Conservation (phyloP, 2,329 filamentous ascomycete genomes). For the Periconia digitata region DNA sequence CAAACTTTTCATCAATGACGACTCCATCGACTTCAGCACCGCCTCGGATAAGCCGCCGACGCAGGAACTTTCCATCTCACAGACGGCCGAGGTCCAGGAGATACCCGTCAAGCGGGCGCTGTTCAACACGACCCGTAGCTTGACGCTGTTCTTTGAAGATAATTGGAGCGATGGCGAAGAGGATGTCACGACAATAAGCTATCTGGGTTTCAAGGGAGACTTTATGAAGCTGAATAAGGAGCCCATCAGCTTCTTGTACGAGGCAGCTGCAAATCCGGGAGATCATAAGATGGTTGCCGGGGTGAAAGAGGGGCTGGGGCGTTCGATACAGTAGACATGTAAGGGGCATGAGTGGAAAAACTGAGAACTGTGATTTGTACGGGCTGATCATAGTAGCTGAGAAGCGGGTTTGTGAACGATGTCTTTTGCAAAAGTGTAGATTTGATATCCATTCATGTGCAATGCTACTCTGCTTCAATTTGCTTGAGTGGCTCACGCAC, state of each 20-base stretch:
- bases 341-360: background rate
- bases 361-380: too few species aligned
- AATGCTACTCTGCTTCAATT: background rate
- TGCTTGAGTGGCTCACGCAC: background rate
- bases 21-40: slow-evolving; percentile 77
- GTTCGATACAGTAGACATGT: background rate
- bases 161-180: slow-evolving; percentile 80
- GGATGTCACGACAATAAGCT: slow-evolving; percentile 76
- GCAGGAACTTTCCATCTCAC: slow-evolving; percentile 76
- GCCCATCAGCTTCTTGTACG: slow-evolving; percentile 85
- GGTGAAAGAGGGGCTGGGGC: slow-evolving; percentile 36
- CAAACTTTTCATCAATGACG: slow-evolving; percentile 85
- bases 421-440: too few species aligned
- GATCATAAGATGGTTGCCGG: slow-evolving; percentile 68
- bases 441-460: too few species aligned
- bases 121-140: slow-evolving; percentile 80
- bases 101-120: slow-evolving; percentile 82
- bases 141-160: slow-evolving; percentile 87
- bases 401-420: too few species aligned
- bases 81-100: slow-evolving; percentile 81
- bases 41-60: slow-evolving; percentile 71
- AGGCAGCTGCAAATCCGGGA: slow-evolving; percentile 86
- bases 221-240: slow-evolving; percentile 85
- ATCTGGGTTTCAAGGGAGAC: slow-evolving; percentile 91
- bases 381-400: too few species aligned